Evolutionary conservation across 1,284 basidiomycete genomes (phyloP).

Genomic region (Grifola frondosa): DNA sequence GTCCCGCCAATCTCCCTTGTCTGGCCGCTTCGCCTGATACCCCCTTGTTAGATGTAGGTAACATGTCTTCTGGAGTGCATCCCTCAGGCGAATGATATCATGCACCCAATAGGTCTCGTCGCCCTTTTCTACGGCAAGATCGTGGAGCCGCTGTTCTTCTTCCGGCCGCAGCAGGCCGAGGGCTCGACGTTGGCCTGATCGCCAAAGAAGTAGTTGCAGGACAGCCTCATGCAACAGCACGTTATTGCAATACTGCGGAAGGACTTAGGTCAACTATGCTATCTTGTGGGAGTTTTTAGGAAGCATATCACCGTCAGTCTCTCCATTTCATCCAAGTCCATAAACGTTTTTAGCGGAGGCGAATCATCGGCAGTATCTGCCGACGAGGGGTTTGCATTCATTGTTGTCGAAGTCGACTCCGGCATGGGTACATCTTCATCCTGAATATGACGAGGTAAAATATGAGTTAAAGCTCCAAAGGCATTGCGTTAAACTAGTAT

Average conservation of each 20-base stretch:
- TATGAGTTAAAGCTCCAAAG: no score
- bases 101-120: constrained; percentile 65
- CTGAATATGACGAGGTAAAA: no score
- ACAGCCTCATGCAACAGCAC: constrained; percentile 68
- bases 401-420: no score
- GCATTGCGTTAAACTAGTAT: no score
- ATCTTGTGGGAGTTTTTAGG: constrained; percentile 2
- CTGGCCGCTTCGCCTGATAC: constrained; percentile 5
- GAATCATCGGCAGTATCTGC: no score
- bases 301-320: constrained; percentile 51
- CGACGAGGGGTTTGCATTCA: no score
- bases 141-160: constrained; percentile 57
- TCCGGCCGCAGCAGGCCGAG: constrained; percentile 44
- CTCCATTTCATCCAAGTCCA: constrained; percentile 50
- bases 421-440: no score
- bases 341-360: constrained; percentile 23
- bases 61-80: constrained; percentile 24
- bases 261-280: constrained; percentile 8
- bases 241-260: constrained; percentile 62
- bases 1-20: no score
- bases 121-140: constrained; percentile 45
- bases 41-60: constrained; percentile 17
- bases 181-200: constrained; percentile 52
- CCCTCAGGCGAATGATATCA: constrained; percentile 47
- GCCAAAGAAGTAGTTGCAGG: constrained; percentile 69